Evolutionary conservation across 768 basidiomycete species (phyloP).

Genomic region (Rhizopogon salebrosus): DNA sequence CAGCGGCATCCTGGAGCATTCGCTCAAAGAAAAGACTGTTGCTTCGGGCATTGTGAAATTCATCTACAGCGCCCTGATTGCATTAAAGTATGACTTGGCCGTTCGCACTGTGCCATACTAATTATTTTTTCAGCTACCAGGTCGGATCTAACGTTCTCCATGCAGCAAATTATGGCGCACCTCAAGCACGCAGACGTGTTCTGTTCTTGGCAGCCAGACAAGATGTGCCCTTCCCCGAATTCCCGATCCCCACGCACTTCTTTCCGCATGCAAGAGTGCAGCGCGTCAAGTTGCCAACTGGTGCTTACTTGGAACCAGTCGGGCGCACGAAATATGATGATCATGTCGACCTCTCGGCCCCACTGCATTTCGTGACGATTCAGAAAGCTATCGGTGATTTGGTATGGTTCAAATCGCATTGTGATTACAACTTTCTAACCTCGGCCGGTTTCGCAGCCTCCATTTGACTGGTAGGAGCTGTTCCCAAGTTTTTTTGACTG

Average conservation of each 20-base stretch:
- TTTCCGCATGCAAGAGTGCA: constrained; percentile 28
- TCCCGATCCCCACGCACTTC: constrained; percentile 61
- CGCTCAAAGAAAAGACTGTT: constrained; percentile 38
- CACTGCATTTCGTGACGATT: constrained; percentile 52
- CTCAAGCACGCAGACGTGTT: constrained; percentile 61
- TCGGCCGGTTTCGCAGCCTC: constrained; percentile 35
- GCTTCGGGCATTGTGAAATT: constrained; percentile 62
- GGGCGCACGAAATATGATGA: constrained; percentile 38
- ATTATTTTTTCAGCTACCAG: constrained; percentile 43
- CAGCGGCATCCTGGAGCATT: constrained; percentile 49
- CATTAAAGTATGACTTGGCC: constrained; percentile 49
- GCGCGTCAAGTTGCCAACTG: constrained; percentile 39
- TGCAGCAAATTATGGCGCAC: constrained; percentile 67
- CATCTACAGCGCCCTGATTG: constrained; percentile 51
- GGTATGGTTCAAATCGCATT: constrained; percentile 34
- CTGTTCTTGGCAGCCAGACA: constrained; percentile 65
- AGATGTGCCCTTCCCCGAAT: constrained; percentile 52
- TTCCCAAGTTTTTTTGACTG: constrained; percentile 51
- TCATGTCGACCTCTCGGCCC: constrained; percentile 45
- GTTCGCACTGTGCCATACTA: background rate
- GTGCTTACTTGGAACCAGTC: constrained; percentile 34
- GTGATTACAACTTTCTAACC: constrained; percentile 5
- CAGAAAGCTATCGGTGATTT: constrained; percentile 66
- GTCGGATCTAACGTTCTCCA: constrained; percentile 60
- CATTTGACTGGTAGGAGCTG: constrained; percentile 59